Percentiles rank a stretch among this genome's conserved stretches.
Conservation (phyloP, 2,329 filamentous ascomycete species). For the Fusarium neocosmosporiellum region DNA sequence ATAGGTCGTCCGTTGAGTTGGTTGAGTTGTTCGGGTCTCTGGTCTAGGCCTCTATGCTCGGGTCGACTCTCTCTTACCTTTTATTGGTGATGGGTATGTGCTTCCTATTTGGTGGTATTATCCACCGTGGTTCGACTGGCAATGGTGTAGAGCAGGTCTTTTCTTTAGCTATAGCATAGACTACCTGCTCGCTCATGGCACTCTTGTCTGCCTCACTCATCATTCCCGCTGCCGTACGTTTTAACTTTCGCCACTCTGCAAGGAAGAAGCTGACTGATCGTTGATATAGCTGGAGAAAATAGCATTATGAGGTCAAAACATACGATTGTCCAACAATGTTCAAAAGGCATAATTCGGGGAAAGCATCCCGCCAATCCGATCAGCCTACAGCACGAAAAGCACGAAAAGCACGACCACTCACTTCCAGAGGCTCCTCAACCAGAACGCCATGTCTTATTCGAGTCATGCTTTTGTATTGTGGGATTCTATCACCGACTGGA, state of each 20-base stretch:
- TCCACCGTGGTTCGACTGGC: slow-evolving; percentile 67
- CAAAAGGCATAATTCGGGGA: too few relatives aligned
- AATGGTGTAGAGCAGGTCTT: slow-evolving; percentile 55
- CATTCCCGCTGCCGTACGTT: slow-evolving; percentile 75
- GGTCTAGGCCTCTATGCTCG: slow-evolving; percentile 97
- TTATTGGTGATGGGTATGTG: slow-evolving; percentile 87
- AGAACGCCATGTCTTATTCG: too few relatives aligned
- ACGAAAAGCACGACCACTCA: too few relatives aligned
- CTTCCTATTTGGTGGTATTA: slow-evolving; percentile 79
- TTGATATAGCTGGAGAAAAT: slow-evolving; percentile 62
- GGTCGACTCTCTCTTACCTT: slow-evolving; percentile 94
- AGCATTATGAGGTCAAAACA: not conserved
- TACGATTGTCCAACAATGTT: too few relatives aligned
- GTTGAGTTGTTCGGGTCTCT: too few relatives aligned
- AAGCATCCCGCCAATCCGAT: too few relatives aligned
- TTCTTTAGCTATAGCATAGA: slow-evolving; percentile 81
- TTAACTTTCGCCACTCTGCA: too few relatives aligned
- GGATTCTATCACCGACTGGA: too few relatives aligned
- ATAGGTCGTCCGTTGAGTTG: too few relatives aligned
- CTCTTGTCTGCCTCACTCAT: slow-evolving; percentile 83
- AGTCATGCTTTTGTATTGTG: too few relatives aligned
- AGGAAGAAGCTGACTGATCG: slow-evolving; percentile 24
- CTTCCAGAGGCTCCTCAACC: too few relatives aligned
- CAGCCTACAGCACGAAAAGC: too few relatives aligned
- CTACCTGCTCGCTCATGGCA: slow-evolving; percentile 79